Percentiles rank a stretch among this genome's conserved stretches.
Conservation (phyloP, 2,329 filamentous ascomycete species). For the Calonectria crousiana region DNA sequence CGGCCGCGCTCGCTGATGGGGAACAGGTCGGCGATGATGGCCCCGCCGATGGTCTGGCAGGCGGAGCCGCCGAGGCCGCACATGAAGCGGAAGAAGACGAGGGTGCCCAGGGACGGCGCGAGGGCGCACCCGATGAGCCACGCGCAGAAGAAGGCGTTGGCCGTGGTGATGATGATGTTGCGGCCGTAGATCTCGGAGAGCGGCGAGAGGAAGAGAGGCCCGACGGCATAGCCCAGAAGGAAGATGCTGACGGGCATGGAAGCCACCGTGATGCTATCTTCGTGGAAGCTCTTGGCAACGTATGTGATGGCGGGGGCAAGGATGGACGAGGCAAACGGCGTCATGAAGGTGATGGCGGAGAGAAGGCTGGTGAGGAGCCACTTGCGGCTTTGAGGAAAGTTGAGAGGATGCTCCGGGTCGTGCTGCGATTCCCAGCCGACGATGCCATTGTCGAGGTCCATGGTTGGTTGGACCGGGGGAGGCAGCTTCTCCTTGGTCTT, state of each 20-base stretch:
- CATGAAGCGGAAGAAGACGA: conserved; percentile 71
- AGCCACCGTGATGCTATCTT: conserved; percentile 54
- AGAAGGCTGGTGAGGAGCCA: conserved; percentile 69
- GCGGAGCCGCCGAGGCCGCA: conserved; percentile 70
- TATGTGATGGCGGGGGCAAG: conserved; percentile 61
- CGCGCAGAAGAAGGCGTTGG: conserved; percentile 71
- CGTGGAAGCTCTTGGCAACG: conserved; percentile 58
- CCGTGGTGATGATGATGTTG: conserved; percentile 64
- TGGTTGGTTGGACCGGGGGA: conserved; percentile 56
- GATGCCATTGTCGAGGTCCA: conserved; percentile 64
- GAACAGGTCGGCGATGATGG: conserved; percentile 68
- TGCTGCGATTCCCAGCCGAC: conserved; percentile 72
- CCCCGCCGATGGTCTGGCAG: conserved; percentile 66
- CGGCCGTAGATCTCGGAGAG: conserved; percentile 76
- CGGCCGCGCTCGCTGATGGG: conserved; percentile 59
- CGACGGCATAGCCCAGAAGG: conserved; percentile 69
- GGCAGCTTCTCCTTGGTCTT: conserved; percentile 48
- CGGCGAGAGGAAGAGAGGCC: conserved; percentile 68
- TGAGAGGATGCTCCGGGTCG: conserved; percentile 70
- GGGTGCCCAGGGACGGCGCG: conserved; percentile 62
- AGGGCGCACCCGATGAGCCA: conserved; percentile 76
- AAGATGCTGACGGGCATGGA: conserved; percentile 73
- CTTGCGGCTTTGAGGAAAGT: conserved; percentile 67
- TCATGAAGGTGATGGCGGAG: conserved; percentile 73
- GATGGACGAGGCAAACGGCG: conserved; percentile 74